phyloP scores from a whole-genome alignment of 1,139 yeast genomes.

The Yamadazyma buinensis region DNA sequence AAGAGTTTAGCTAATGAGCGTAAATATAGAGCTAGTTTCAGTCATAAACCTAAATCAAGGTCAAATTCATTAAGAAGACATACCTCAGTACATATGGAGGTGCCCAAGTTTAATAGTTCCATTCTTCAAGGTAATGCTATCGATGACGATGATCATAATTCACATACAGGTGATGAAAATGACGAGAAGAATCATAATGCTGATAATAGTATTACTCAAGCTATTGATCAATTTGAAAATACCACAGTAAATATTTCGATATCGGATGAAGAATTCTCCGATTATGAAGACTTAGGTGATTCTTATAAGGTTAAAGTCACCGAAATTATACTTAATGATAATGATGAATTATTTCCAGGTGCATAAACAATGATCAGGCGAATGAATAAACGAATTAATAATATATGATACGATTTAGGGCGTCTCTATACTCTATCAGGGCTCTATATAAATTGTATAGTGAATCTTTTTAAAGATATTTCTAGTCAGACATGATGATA shows the following conservation, averaged over 20 bases:
- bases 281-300: constrained; percentile 23
- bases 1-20: constrained; percentile 41
- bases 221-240: constrained; percentile 16
- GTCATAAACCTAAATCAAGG: constrained; percentile 10
- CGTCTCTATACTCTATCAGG: too few relatives aligned
- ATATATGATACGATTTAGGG: too few relatives aligned
- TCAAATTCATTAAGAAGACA: constrained; percentile 22
- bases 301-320: constrained; percentile 48
- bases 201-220: constrained; percentile 6
- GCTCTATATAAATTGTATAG: too few relatives aligned
- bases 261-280: constrained; percentile 18
- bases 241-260: constrained; percentile 14
- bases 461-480: too few relatives aligned
- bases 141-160: constrained; percentile 14
- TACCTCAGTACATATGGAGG: constrained; percentile 24
- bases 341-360: constrained; percentile 25
- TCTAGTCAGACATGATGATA: too few relatives aligned
- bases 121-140: constrained; percentile 14
- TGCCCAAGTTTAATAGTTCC: constrained; percentile 22
- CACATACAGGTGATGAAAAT: constrained; percentile 6
- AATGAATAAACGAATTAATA: background rate
- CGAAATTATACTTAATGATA: constrained; percentile 47
- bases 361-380: too few relatives aligned
- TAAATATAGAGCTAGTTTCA: constrained; percentile 25
- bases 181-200: background rate